Percentiles rank a stretch among this genome's conserved stretches.
Evolutionary conservation across 192 early-diverging fungal species (phyloP).

Genomic region (Coemansia asiatica): DNA sequence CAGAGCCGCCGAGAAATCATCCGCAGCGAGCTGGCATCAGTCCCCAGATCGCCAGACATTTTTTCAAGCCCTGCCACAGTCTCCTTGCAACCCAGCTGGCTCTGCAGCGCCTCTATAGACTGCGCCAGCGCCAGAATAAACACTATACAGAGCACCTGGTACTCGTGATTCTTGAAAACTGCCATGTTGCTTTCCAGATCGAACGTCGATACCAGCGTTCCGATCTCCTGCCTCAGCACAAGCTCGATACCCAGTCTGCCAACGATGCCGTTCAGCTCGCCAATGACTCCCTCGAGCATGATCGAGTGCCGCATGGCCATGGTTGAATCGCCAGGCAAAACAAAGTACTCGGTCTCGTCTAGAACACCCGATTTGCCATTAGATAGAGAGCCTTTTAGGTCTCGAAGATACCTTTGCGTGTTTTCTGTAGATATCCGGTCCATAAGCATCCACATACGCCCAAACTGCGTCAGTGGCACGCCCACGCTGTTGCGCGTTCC

Average conservation of each 20-base stretch:
- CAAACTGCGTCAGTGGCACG: conserved; percentile 43
- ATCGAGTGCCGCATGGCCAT: conserved; percentile 44
- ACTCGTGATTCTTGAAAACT: conserved; percentile 32
- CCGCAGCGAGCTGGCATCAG: conserved; percentile 24
- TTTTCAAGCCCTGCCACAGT: conserved; percentile 15
- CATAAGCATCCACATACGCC: conserved; percentile 43
- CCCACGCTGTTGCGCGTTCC: conserved; percentile 7
- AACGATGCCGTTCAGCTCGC: conserved; percentile 25
- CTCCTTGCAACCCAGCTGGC: conserved; percentile 1
- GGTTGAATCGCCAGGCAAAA: conserved; percentile 30
- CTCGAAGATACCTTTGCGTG: conserved; percentile 24
- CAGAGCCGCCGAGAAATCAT: conserved; percentile 38
- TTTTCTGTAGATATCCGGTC: conserved; percentile 36
- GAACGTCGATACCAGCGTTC: conserved; percentile 38
- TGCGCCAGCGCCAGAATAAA: conserved; percentile 34
- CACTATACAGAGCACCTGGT: conserved; percentile 28
- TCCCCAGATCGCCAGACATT: conserved; percentile 18
- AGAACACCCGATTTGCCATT: not conserved
- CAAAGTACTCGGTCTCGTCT: conserved; percentile 20
- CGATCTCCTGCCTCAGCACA: conserved; percentile 22
- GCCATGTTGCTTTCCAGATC: conserved; percentile 48
- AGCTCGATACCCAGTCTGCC: conserved; percentile 14
- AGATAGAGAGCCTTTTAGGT: conserved; percentile 12
- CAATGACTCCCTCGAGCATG: conserved; percentile 11
- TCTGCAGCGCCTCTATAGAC: conserved; percentile 10